Evolutionary conservation across 352 stramenopile species (phyloP), one percentile per base, ranked within the genome.

Genomic region (Phytophthora citrophthora): DNA sequence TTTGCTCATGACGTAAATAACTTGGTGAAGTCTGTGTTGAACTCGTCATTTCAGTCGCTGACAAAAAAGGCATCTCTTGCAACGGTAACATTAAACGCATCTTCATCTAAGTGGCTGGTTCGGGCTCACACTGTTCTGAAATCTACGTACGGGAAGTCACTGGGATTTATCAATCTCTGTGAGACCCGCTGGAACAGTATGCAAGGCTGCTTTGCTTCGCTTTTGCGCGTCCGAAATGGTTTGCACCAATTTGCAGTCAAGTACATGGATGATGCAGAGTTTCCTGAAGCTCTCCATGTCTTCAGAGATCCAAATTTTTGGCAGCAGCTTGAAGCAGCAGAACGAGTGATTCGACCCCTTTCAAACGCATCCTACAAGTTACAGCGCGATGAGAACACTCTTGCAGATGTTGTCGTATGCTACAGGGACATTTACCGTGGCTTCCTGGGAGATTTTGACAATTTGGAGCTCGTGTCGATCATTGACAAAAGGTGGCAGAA

Each of bases 221-320:
- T 40, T 40, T 40, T 40, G 34, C 29, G 47, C 6, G 47, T 54
- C 32, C 2, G 16, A 31, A 54, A 54, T 20, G 47, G 7, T 7
- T 12, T 54, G 6, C 29, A 32, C 4, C 47, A 54, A 10, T 54
- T 54, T 34, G 9, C 29, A 11, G n/a, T 44, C 8, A 43, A 40
- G 31, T 54, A 44, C 31, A 44, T 20, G 6, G 31, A 54, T 6
- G 31, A 54, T 18, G 0, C 4, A 1, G 47, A 54, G 9, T 54
- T 54, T 43, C 47, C 29, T 4, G 3, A 43, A 8, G 3, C 31
- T 9, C 47, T 54, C 8, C 15, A 15, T 2, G 16, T 43, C 13
- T 54, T 54, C 12, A 12, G 31, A 31, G 31, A 54, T 3, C n/a
- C 31, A 31, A 16, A 3, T 8, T 45, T 54, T n/a, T 54, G 47